Evolutionary conservation across 2,329 filamentous ascomycete genomes (phyloP), one percentile per base, ranked within the genome.

Genomic region (Fusarium praegraminearum): DNA sequence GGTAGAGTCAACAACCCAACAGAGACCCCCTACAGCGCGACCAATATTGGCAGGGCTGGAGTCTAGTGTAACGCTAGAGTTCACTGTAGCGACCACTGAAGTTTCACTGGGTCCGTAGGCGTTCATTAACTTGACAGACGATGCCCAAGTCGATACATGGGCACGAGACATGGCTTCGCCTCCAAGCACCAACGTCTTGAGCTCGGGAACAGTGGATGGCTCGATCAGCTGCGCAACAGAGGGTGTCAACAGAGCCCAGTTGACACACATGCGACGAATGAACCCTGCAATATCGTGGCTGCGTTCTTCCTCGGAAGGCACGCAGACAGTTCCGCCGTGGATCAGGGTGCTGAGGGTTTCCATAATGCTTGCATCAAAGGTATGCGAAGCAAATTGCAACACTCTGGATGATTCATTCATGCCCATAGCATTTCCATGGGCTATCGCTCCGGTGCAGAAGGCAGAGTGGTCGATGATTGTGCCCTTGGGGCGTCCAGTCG

Each of bases 281-380:
- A 44, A 38, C 1, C 60, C 50, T 0, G 55, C 32, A 10, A 83
- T 60, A 41, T 80, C 73, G 24, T 81, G 79, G 50, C 81, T 72
- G 1, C 81, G 78, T 30, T 81, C 77, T 3, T 79, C 75, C 5
- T 80, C 78, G 1, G 76, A 79, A 1, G 80, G 80, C 1, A 79
- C 56, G 16, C 77, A 78, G 3, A 80, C 67, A 6, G 77, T 78
- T 1, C 73, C 77, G 10, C 78, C 77, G 4, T 69, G 65, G 3
- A 69, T 59, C 1, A 75, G 46, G 3, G 66, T 62, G 0, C 54
- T 68, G 0, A 75, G 28, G 3, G 67, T 67, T 41, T 75, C 73
- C 40, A 65, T 57, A 5, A 78, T 75, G 41, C 69, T 72, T 4
- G 73, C 75, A 47, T 79, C 78, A 16, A 80, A 80, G 0, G 72